Evolutionary conservation across 768 basidiomycete species (phyloP), one percentile per base, ranked within the genome.

Genomic region (Gymnopilus junonius): DNA sequence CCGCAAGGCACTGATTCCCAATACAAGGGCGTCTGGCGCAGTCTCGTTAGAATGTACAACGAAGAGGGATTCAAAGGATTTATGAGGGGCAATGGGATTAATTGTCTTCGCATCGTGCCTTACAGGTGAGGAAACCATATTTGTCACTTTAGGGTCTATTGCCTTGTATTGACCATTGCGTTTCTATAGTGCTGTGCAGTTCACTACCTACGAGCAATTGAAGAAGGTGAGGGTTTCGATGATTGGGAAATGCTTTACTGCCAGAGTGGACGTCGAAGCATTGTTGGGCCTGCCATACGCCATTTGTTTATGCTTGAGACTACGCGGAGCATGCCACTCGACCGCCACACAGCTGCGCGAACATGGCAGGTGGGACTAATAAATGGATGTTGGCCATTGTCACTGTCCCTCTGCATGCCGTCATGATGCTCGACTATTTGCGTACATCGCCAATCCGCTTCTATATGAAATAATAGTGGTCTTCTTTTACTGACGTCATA

Each of bases 51-150:
- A 65, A 96, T 96, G 88, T 98, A 94, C 92, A 78, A 80, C 66
- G 95, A 98, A 73, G 97, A 99, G 75, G 97, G 97, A 8, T 89
- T 96, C 76, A 85, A 77, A 74, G 97, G 96, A 12, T 95, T 88
- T 75, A 95, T 98, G 95, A 83, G 93, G 67, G 97, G 97, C 3
- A 98, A 98, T 70, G 84, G 83, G 21, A 91, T 96, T 73, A 96
- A 95, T 77, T 94, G 93, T 76, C 69, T 95, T 69, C 84, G 97
- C 61, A 99, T 99, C 68, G 88, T 97, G 67, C 97, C 97, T 12
- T 99, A 98, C 71, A 84, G 83, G 84, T 83, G 67, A 65, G 80
- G 70, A 82, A 34, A 27, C 51, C 43, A 23, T 55, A 29, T 55
- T 39, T 55, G 57, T 64, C 40, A 57, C 55, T 40, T 20, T 58